phyloP scores from a whole-genome alignment of 139 green algal species.

The Coelastrella sp. region DNA sequence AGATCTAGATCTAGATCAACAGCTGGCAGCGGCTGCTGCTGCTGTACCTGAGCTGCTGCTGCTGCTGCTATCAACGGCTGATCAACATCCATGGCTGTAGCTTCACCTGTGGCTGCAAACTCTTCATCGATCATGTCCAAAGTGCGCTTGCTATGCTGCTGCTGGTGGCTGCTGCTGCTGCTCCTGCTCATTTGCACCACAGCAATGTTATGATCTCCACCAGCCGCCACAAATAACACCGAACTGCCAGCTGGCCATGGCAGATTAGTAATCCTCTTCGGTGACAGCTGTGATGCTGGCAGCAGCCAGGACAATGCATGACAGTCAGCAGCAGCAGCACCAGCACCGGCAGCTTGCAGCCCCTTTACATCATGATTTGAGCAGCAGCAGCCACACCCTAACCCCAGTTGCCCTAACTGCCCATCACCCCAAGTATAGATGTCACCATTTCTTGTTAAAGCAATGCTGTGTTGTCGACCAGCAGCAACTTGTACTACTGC shows the following conservation, averaged over 20 bases:
- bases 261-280: slow-evolving; percentile 45
- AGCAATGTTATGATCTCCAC: slow-evolving; percentile 23
- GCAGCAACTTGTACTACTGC: slow-evolving; percentile 71
- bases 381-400: slow-evolving; percentile 17
- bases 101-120: neutral
- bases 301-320: slow-evolving; percentile 1
- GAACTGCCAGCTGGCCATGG: slow-evolving; percentile 47
- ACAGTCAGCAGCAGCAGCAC: slow-evolving; percentile 24
- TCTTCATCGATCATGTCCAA: slow-evolving; percentile 32
- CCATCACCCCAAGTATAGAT: slow-evolving; percentile 72
- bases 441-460: slow-evolving; percentile 51
- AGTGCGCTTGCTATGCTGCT: neutral
- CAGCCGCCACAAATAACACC: slow-evolving; percentile 50
- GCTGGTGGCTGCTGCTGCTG: slow-evolving; percentile 2
- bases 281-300: slow-evolving; percentile 24
- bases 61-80: slow-evolving; percentile 21
- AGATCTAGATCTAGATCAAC: neutral
- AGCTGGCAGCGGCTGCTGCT: slow-evolving; percentile 37
- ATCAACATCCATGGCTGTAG: slow-evolving; percentile 13
- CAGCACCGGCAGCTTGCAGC: neutral
- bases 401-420: slow-evolving; percentile 63
- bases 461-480: slow-evolving; percentile 71
- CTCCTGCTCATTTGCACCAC: neutral
- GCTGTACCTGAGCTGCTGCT: slow-evolving; percentile 28
- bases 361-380: neutral